phyloP scores from a whole-genome alignment of 1,284 basidiomycete genomes.

The Coniferiporia sulphurascens region DNA sequence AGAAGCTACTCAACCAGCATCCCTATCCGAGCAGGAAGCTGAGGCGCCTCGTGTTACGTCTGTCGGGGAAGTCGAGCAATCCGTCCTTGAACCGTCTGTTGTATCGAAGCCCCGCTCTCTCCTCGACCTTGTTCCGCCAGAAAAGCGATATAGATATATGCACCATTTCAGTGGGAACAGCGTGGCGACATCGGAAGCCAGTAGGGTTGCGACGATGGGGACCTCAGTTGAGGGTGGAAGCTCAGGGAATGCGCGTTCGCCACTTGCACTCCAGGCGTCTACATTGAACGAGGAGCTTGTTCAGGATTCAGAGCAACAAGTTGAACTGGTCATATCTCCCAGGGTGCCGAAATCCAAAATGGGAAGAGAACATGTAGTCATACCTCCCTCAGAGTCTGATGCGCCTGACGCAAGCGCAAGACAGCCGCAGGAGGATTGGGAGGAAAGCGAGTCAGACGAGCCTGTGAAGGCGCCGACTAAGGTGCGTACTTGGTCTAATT shows the following conservation, averaged over 20 bases:
- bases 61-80: not conserved
- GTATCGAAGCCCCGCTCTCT: not conserved
- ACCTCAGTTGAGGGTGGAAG: not conserved
- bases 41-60: not conserved
- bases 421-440: conserved; percentile 21
- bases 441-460: no score
- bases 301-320: conserved; percentile 27
- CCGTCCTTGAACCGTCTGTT: not conserved
- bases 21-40: not conserved
- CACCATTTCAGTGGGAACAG: not conserved
- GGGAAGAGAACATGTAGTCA: conserved; percentile 22
- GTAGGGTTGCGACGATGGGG: conserved; percentile 6
- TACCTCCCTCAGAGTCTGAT: conserved; percentile 18
- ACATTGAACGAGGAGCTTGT: conserved; percentile 22
- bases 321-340: conserved; percentile 8
- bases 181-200: not conserved
- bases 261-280: not conserved
- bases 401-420: conserved; percentile 13
- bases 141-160: conserved; percentile 14
- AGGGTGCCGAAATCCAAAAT: conserved; percentile 2
- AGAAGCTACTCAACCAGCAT: conserved; percentile 4
- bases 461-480: conserved; percentile 15
- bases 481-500: not conserved
- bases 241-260: not conserved
- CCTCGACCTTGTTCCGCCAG: conserved; percentile 9